These are phyloP conservation scores for Desmodesmus armatus DNA, from an alignment of 139 green algal species.

Conservation along the genomic window DNA sequence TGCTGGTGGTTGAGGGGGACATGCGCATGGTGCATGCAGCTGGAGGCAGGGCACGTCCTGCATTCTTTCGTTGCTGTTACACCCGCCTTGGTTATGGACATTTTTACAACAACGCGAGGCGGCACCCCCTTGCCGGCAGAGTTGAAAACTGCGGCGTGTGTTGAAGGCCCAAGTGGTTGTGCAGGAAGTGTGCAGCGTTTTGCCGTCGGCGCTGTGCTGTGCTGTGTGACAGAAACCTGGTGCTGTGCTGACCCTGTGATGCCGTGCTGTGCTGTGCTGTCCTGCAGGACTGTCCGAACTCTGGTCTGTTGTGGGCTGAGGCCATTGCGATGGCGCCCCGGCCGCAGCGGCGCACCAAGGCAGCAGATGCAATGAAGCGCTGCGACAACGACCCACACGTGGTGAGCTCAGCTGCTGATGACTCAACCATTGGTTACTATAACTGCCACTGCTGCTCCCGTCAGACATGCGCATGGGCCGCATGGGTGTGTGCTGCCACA, in stretches of 20 bases:
- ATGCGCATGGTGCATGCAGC: too few relatives aligned
- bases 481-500: too few relatives aligned
- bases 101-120: too few relatives aligned
- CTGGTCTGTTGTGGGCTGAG: slow-evolving; percentile 91
- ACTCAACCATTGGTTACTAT: background rate
- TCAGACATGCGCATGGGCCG: background rate
- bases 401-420: slow-evolving; percentile 34
- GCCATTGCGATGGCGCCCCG: slow-evolving; percentile 87
- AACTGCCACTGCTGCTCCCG: too few relatives aligned
- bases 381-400: slow-evolving; percentile 78
- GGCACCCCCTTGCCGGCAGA: too few relatives aligned
- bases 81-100: background rate
- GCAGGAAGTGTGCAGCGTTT: background rate
- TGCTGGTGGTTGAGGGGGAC: too few relatives aligned
- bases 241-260: background rate
- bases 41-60: too few relatives aligned
- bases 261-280: background rate
- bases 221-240: background rate
- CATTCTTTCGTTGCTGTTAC: too few relatives aligned
- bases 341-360: slow-evolving; percentile 81
- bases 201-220: background rate
- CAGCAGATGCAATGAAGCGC: slow-evolving; percentile 93
- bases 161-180: background rate
- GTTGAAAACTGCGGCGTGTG: too few relatives aligned
- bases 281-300: slow-evolving; percentile 89